Conservation (phyloP, 495 filamentous ascomycete genomes). For the Neurospora tetraspora region DNA sequence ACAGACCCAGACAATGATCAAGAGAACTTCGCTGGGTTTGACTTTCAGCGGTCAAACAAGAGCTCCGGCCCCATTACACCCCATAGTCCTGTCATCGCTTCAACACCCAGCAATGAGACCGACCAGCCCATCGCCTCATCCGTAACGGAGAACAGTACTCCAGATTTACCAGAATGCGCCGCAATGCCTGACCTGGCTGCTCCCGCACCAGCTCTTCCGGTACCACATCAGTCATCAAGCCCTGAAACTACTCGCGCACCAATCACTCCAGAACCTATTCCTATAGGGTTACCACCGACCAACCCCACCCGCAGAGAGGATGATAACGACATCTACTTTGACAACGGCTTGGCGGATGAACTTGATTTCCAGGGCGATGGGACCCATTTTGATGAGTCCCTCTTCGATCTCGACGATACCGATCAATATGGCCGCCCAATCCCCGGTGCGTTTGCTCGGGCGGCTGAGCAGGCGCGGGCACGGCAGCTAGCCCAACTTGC, state of each 20-base stretch:
- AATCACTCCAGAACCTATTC: conserved; percentile 7
- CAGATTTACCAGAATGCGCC: conserved; percentile 7
- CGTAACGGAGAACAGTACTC: conserved; percentile 32
- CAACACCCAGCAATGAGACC: conserved; percentile 44
- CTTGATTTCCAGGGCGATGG: conserved; percentile 39
- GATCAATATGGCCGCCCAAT: conserved; percentile 45
- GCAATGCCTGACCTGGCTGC: background rate
- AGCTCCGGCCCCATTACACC: conserved; percentile 38
- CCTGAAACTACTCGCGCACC: background rate
- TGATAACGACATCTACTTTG: conserved; percentile 73
- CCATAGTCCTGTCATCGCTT: conserved; percentile 31
- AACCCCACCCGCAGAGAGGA: conserved; percentile 7
- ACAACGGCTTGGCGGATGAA: conserved; percentile 57
- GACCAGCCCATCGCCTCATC: conserved; percentile 41
- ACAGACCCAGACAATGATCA: conserved; percentile 38
- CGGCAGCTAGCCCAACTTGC: conserved; percentile 11
- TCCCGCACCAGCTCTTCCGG: background rate
- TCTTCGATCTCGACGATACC: conserved; percentile 61
- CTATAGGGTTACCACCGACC: conserved; percentile 11
- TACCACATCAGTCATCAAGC: conserved; percentile 3
- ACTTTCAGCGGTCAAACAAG: conserved; percentile 41
- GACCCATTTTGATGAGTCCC: conserved; percentile 62
- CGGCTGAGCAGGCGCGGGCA: conserved; percentile 28
- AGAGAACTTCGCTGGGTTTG: conserved; percentile 44
- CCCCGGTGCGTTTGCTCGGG: conserved; percentile 35